Conservation (phyloP, 1,284 basidiomycete genomes). For the Cerrena zonata region DNA sequence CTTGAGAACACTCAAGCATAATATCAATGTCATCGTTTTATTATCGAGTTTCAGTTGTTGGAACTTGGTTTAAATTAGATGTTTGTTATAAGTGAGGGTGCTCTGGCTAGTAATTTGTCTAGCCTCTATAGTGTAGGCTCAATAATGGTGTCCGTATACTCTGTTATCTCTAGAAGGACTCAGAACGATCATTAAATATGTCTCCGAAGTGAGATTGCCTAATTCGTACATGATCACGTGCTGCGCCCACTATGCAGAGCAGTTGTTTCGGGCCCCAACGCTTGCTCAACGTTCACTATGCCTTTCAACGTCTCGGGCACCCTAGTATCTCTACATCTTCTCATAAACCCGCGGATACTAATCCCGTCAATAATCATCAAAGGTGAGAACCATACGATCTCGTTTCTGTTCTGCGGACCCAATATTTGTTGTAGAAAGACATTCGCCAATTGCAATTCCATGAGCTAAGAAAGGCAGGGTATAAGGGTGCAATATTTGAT, state of each 20-base stretch:
- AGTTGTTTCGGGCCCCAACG: neutral
- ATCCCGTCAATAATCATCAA: constrained; percentile 69
- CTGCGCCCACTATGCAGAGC: neutral
- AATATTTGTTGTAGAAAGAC: constrained; percentile 49
- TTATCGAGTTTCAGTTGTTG: too few species aligned
- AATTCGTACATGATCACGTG: too few species aligned
- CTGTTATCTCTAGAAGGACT: too few species aligned
- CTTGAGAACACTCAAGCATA: too few species aligned
- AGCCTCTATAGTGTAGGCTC: too few species aligned
- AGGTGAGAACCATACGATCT: constrained; percentile 48
- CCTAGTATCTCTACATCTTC: constrained; percentile 67
- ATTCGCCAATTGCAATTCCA: constrained; percentile 84
- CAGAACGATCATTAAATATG: too few species aligned
- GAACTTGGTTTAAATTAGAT: too few species aligned
- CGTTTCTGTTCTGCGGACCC: constrained; percentile 2
- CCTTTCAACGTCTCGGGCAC: constrained; percentile 75
- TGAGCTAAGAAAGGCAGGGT: constrained; percentile 73
- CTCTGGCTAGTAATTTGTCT: too few species aligned
- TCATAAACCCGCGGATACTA: constrained; percentile 69
- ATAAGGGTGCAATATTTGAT: constrained; percentile 86
- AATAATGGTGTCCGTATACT: too few species aligned
- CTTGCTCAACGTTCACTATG: constrained; percentile 35
- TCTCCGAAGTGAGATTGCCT: too few species aligned
- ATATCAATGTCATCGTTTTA: too few species aligned
- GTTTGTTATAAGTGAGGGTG: too few species aligned